Evolutionary conservation across 192 early-diverging fungal species (phyloP), one percentile per base, ranked within the genome.

Genomic region (Gaertneriomyces semiglobifer): DNA sequence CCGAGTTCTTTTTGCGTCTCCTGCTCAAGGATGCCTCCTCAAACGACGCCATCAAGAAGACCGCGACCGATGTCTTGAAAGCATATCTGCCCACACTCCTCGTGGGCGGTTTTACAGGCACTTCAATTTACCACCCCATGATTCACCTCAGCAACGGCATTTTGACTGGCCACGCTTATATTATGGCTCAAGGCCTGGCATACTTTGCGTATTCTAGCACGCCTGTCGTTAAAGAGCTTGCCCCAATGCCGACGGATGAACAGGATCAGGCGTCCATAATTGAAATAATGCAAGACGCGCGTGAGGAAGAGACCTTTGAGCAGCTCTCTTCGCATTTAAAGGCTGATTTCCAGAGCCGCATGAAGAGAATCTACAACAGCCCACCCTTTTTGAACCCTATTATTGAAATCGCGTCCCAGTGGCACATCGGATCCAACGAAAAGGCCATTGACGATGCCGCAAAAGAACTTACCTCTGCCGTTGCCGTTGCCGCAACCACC

Each of bases 81-180:
- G 25, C 25, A 33, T 65, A 54, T 0, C 12, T 54, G 3, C 63
- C 63, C 2, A 53, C 50, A 12, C 63, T 65, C 19, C 42, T 65
- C 43, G 33, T 41, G 25, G 63, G 63, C 7, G 50, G 51, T 48
- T 33, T 33, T 33, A 33, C 25, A 33, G 63, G 63, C 52, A 47
- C 41, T 25, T 47, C 51, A 47, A 53, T 47, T 40, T 65, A 53
- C 63, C 63, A 65, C 63, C 63, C 63, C n/a, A 47, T 65, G 11
- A 16, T 65, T 41, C 63, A 65, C 63, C 63, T 65, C 63, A 52
- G 63, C 48, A 47, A 53, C 41, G 63, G 63, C 19, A 12, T 65
- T 9, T 47, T 53, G 40, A 53, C 54, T 52, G 50, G 54, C n/a
- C 63, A 65, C 19, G 50, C 63, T 40, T 47, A 53, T 12, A 41